Evolutionary conservation across 192 early-diverging fungal species (phyloP), one percentile per base, ranked within the genome.

Genomic region (Mortierella claussenii): DNA sequence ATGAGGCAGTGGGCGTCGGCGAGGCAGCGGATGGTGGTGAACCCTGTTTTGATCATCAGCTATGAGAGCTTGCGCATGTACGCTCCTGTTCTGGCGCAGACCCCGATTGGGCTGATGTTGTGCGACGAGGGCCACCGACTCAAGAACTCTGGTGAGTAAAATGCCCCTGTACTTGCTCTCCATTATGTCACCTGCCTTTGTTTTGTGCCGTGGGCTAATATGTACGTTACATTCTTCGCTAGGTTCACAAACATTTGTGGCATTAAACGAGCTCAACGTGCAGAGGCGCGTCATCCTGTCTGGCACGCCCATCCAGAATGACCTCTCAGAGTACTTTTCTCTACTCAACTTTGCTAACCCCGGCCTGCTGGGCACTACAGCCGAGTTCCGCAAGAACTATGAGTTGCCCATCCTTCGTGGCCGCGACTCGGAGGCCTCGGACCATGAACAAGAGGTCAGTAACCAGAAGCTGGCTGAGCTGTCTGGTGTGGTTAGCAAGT

Each of bases 111-210:
- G 15, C 59, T 99, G 33, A 80, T 99, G 50, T 68, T 99, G 20
- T 99, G 98, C 61, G 98, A 99, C 68, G 98, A 99, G 81, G 98
- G 96, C 0, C 96, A 98, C 81, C 84, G 97, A 28, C 69, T 99
- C 28, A 98, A 99, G 68, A 98, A 99, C 81, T 85, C 90, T 42
- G 82, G 87, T 88, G 59, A 40, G 51, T 43, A 20, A 40, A 10
- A 40, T 10, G 37, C 7, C 37, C 13, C 13, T 40, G 13, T 40
- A 13, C 37, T 40, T 40, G 37, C 37, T 10, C 37, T n/a, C n/a
- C n/a, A n/a, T n/a, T n/a, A n/a, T n/a, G n/a, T n/a, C n/a, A n/a
- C n/a, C n/a, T n/a, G 37, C 7, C 33, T 17, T 2, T 10, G 7
- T 37, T 20, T 36, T 55, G 32, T 55, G n/a, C n/a, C n/a, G n/a